phyloP scores from a whole-genome alignment of 2,329 filamentous ascomycete genomes.

The Colletotrichum sp. region DNA sequence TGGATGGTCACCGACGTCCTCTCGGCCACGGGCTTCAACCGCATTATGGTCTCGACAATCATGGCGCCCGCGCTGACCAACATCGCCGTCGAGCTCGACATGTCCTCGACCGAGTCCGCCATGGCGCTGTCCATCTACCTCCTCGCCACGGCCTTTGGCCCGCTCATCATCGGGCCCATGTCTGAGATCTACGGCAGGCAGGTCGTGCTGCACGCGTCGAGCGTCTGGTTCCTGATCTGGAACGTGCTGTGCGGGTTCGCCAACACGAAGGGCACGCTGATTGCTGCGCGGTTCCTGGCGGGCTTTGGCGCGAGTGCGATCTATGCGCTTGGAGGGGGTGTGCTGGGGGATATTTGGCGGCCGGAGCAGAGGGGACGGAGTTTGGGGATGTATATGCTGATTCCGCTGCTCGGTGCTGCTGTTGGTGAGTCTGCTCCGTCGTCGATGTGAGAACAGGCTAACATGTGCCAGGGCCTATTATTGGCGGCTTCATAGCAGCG shows the following conservation, averaged over 20 bases:
- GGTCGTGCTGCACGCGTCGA: background rate
- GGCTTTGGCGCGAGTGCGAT: background rate
- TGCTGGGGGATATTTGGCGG: background rate
- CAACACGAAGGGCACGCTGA: background rate
- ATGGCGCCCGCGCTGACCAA: conserved; percentile 53
- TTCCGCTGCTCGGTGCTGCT: background rate
- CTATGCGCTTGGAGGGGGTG: background rate
- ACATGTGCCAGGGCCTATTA: background rate
- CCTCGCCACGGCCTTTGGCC: conserved; percentile 19
- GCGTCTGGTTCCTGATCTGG: background rate
- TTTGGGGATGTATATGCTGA: background rate
- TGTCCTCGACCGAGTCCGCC: conserved; percentile 50
- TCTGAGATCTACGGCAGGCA: background rate
- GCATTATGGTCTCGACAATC: conserved; percentile 57
- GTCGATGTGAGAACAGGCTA: background rate
- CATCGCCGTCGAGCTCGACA: conserved; percentile 56
- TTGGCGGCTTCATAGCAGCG: background rate
- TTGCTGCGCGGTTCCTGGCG: background rate
- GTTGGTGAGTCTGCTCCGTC: background rate
- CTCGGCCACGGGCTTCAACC: conserved; percentile 54
- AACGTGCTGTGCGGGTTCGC: background rate
- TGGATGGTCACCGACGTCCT: conserved; percentile 55
- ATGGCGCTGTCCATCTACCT: conserved; percentile 51
- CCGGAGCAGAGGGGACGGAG: background rate
- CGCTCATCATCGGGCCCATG: background rate